A percentile compares a stretch with the other conserved stretches of the same genome.
phyloP scores from a whole-genome alignment of 1,284 basidiomycete species.

The Ustilago shanxiensis region DNA sequence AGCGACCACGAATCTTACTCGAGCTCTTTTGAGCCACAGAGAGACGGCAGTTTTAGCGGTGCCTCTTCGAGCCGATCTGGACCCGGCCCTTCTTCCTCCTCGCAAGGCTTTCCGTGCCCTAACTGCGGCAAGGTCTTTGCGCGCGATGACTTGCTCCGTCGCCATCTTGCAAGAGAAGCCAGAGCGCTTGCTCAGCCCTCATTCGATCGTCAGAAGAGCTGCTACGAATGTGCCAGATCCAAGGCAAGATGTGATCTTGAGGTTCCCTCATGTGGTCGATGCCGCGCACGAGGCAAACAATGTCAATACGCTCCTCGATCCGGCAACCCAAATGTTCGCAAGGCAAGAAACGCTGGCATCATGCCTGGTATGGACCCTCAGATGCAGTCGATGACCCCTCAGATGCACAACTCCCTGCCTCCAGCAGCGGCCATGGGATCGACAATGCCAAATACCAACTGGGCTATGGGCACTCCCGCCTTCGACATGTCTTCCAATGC shows the following conservation, averaged over 20 bases:
- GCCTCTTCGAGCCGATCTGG: slow-evolving; percentile 25
- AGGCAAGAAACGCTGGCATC: slow-evolving; percentile 35
- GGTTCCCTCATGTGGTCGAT: slow-evolving; percentile 62
- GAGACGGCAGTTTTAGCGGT: slow-evolving; percentile 27
- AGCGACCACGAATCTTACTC: slow-evolving; percentile 52
- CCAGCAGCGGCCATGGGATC: slow-evolving; percentile 18
- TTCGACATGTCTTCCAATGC: slow-evolving; percentile 26
- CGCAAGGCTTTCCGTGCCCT: slow-evolving; percentile 48
- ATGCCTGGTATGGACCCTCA: slow-evolving; percentile 22
- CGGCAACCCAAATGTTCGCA: slow-evolving; percentile 62
- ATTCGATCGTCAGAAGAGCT: slow-evolving; percentile 63
- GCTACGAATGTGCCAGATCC: slow-evolving; percentile 60
- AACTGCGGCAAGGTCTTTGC: slow-evolving; percentile 63
- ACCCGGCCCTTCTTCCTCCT: slow-evolving; percentile 47
- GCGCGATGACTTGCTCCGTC: slow-evolving; percentile 54
- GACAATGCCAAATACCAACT: slow-evolving; percentile 24
- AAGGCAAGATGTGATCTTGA: slow-evolving; percentile 66
- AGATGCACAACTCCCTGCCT: slow-evolving; percentile 14
- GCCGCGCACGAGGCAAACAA: slow-evolving; percentile 56
- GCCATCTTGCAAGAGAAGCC: slow-evolving; percentile 59
- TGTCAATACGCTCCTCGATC: slow-evolving; percentile 62
- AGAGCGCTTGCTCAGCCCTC: slow-evolving; percentile 58
- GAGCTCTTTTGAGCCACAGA: slow-evolving; percentile 35
- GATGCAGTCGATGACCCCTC: slow-evolving; percentile 31
- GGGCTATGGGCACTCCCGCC: slow-evolving; percentile 32